Conservation (phyloP, 2,329 filamentous ascomycete species). For the Graphium sp. region DNA sequence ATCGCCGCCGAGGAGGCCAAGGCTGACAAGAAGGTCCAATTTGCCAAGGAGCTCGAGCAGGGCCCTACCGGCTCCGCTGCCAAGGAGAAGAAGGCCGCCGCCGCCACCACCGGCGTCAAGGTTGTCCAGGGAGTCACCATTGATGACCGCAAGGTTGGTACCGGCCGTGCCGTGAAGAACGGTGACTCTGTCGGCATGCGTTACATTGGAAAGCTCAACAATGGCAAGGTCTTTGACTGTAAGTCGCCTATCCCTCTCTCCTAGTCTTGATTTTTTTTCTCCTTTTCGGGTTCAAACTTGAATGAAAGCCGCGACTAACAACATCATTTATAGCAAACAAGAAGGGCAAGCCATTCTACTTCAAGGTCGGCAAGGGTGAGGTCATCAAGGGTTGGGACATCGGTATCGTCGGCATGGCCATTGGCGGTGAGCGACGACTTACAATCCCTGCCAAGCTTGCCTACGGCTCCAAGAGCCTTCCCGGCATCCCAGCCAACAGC, state of each 20-base stretch:
- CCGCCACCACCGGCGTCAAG: constrained; percentile 50
- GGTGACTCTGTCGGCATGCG: constrained; percentile 85
- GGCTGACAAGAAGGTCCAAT: constrained; percentile 89
- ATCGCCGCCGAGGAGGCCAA: constrained; percentile 42
- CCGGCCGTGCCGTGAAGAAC: constrained; percentile 71
- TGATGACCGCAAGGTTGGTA: constrained; percentile 87
- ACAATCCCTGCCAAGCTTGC: constrained; percentile 75
- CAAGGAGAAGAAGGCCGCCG: constrained; percentile 19
- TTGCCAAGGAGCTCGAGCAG: constrained; percentile 97
- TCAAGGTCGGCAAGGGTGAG: constrained; percentile 86
- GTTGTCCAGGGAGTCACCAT: constrained; percentile 77
- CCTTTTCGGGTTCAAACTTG: too few relatives aligned
- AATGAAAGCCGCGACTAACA: constrained; percentile 11
- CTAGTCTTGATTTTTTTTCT: too few relatives aligned
- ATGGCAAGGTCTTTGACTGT: constrained; percentile 93
- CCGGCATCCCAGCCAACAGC: constrained; percentile 83
- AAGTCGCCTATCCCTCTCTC: constrained; percentile 29
- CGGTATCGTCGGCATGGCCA: constrained; percentile 79
- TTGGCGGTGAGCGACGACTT: constrained; percentile 84
- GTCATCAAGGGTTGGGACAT: constrained; percentile 99
- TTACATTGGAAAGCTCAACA: constrained; percentile 92
- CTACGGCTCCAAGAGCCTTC: constrained; percentile 71
- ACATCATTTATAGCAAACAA: constrained; percentile 58
- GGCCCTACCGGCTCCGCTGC: constrained; percentile 63
- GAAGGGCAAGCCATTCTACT: constrained; percentile 93